Conservation (phyloP, 495 filamentous ascomycete genomes). For the Podospora australis region DNA sequence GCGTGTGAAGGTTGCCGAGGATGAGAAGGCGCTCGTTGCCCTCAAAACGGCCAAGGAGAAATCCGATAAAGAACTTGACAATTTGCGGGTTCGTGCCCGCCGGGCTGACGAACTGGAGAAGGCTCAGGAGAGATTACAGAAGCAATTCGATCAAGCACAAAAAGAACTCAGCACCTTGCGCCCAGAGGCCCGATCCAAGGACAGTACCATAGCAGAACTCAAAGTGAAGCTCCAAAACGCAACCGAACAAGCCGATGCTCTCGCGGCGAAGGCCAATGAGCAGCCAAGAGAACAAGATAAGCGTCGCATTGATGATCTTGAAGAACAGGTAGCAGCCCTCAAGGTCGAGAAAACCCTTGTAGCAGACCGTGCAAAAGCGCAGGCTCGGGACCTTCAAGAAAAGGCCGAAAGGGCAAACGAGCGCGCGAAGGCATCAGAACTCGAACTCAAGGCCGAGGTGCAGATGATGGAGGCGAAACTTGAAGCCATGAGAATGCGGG, state of each 20-base stretch:
- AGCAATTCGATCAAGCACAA: conserved; percentile 54
- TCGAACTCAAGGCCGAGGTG: conserved; percentile 79
- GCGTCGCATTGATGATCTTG: conserved; percentile 57
- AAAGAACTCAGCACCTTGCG: conserved; percentile 64
- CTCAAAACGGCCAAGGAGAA: conserved; percentile 60
- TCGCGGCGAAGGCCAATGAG: conserved; percentile 60
- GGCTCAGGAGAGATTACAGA: conserved; percentile 56
- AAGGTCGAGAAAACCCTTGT: conserved; percentile 71
- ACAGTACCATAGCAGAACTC: conserved; percentile 59
- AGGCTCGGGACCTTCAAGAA: conserved; percentile 62
- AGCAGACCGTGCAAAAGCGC: conserved; percentile 61
- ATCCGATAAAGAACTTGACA: conserved; percentile 55
- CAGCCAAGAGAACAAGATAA: conserved; percentile 62
- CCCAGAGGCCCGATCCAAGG: conserved; percentile 60
- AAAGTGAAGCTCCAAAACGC: conserved; percentile 65
- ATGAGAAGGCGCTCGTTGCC: conserved; percentile 58
- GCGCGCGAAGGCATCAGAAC: conserved; percentile 59
- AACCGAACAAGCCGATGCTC: conserved; percentile 56
- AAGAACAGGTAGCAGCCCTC: conserved; percentile 62
- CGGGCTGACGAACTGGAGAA: conserved; percentile 64
- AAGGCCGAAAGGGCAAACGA: conserved; percentile 71
- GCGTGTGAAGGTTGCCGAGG: conserved; percentile 52
- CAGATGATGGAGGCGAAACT: conserved; percentile 81
- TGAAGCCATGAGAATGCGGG: conserved; percentile 75
- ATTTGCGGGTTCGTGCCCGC: conserved; percentile 52